Conservation (phyloP, 1,284 basidiomycete species). For the Meripilus lineatus region DNA sequence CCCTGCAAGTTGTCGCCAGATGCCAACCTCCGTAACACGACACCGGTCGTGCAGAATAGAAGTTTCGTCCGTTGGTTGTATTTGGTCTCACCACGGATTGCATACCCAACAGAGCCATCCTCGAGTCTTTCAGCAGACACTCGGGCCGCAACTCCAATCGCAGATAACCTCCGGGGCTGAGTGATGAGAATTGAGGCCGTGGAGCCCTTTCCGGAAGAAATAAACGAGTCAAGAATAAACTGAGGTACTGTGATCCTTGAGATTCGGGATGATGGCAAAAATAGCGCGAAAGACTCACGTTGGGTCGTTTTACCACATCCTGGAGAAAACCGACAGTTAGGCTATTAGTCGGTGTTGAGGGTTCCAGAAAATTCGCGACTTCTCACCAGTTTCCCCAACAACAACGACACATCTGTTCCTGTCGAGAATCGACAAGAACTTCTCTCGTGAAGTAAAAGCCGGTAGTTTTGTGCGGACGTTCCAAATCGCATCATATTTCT, state of each 20-base stretch:
- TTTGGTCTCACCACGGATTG: slow-evolving; percentile 86
- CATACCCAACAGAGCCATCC: slow-evolving; percentile 84
- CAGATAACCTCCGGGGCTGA: slow-evolving; percentile 87
- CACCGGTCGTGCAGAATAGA: slow-evolving; percentile 92
- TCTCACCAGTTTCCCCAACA: slow-evolving; percentile 74
- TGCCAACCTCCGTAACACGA: slow-evolving; percentile 79
- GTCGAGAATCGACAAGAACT: slow-evolving; percentile 60
- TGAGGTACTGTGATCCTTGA: slow-evolving; percentile 65
- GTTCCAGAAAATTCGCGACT: not conserved
- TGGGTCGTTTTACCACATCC: slow-evolving; percentile 92
- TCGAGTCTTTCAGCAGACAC: slow-evolving; percentile 85
- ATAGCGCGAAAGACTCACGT: slow-evolving; percentile 35
- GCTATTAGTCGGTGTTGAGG: no score
- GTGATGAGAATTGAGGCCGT: slow-evolving; percentile 82
- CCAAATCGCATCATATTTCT: slow-evolving; percentile 57
- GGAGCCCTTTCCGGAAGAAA: slow-evolving; percentile 57
- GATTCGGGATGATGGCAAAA: not conserved
- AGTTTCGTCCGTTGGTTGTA: slow-evolving; percentile 66
- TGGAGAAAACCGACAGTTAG: slow-evolving; percentile 14
- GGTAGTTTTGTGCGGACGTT: slow-evolving; percentile 63
- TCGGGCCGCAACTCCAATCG: slow-evolving; percentile 84
- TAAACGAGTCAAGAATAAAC: slow-evolving; percentile 84
- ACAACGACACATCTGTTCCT: slow-evolving; percentile 73
- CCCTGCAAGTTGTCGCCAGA: slow-evolving; percentile 67
- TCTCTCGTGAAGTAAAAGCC: slow-evolving; percentile 62